Evolutionary conservation across 73 alveolate species (phyloP).

Genomic region (Paramecium biaurelia): DNA sequence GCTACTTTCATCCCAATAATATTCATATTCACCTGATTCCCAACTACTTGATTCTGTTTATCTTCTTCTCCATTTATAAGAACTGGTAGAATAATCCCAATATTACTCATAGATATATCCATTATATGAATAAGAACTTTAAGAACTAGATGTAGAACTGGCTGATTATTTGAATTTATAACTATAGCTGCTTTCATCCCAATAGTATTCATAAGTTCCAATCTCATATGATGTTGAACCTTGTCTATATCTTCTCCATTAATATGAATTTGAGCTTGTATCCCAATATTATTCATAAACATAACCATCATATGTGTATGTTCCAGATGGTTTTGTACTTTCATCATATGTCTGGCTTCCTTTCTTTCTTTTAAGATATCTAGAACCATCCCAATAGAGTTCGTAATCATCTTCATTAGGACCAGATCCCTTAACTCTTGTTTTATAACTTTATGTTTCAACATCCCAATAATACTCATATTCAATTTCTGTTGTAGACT

Average conservation of each 20-base stretch:
- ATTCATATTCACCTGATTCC: background rate
- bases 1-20: background rate
- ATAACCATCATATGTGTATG: background rate
- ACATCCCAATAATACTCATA: constrained; percentile 20
- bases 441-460: background rate
- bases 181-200: background rate
- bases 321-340: background rate
- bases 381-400: constrained; percentile 16
- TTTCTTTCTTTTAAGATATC: background rate
- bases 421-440: background rate
- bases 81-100: background rate
- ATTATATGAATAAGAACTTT: background rate
- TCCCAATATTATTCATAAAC: constrained; percentile 9
- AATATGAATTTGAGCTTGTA: background rate
- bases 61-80: background rate
- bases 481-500: background rate
- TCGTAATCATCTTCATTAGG: background rate
- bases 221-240: background rate
- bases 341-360: background rate
- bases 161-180: background rate
- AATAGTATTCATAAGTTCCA: background rate
- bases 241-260: background rate
- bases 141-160: background rate
- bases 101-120: background rate
- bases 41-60: background rate